These are phyloP conservation scores for Leccinum uliginosum DNA, from an alignment of 768 basidiomycete species.

Conservation along the genomic window DNA sequence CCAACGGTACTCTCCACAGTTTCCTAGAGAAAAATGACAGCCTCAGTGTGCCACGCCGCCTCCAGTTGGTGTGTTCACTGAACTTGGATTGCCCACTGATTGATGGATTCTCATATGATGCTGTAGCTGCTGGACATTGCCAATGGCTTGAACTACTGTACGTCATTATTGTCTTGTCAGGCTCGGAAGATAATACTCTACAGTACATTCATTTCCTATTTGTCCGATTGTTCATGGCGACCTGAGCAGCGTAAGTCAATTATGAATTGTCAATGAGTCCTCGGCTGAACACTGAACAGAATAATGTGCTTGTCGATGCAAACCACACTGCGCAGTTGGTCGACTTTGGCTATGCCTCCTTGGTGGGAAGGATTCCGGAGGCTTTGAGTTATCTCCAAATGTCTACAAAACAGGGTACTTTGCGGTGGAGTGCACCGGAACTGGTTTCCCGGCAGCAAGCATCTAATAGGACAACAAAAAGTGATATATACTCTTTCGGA, in stretches of 20 bases:
- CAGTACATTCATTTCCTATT: not conserved
- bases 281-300: not conserved
- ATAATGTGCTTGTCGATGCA: not conserved
- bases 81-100: not conserved
- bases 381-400: not conserved
- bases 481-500: not conserved
- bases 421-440: not conserved
- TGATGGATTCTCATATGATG: not conserved
- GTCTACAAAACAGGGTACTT: not conserved
- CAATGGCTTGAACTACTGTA: not conserved
- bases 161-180: not conserved
- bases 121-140: not conserved
- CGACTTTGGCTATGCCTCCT: not conserved
- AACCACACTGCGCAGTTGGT: not conserved
- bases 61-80: not conserved
- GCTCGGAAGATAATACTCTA: not conserved
- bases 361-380: not conserved
- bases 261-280: not conserved
- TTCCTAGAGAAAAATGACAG: not conserved
- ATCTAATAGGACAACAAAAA: not conserved
- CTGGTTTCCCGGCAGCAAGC: not conserved
- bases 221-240: not conserved
- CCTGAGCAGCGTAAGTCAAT: not conserved
- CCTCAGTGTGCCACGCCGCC: not conserved
- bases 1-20: not conserved